Base-by-base conservation (phyloP, 495 filamentous ascomycete genomes). In the Ascobolus immersus region DNA sequence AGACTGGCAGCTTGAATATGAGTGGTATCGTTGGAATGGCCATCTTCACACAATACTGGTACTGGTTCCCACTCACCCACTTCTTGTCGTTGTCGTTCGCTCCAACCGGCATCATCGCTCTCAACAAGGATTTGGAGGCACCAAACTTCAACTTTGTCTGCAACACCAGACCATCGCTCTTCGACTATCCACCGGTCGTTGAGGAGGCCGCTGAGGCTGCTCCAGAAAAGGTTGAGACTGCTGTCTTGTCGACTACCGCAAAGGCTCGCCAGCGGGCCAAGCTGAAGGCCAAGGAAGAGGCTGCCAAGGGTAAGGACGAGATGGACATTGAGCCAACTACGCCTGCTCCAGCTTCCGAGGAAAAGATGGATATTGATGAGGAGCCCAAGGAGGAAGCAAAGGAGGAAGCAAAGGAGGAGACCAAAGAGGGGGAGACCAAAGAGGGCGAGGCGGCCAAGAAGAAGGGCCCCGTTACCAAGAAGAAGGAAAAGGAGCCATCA, bases 31-130 rank as follows among this genome's bases (percentile, higher is more conserved):
- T 99, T 14, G 89, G 89, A 39, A 91, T 91, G 68, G 81, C 80
- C 25, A 75, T 99, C 18, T 99, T 99, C 58, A 86, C 79, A 5
- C 89, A 99, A 52, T 99, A 99, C 58, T 99, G 89, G 89, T 99
- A 99, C 57, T 99, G 89, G 89, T 99, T 99, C 69, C 89, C 89
- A 30, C 69, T 93, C 43, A 91, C 86, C 17, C 89, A 94, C 54
- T 99, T 99, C 68, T 55, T 99, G 14, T 84, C 81, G 0, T 61
- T 94, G 39, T 79, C 75, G 48, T 93, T 94, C 50, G 73, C 75
- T 5, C 89, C 89, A 0, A 94, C 89, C 6, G 75, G 82, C 1
- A 77, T 99, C 45, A 91, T 93, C 37, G 84, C 73, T 30, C 69
- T 99, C 14, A 81, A 94, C 51, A 70, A 84, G 49, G 77, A 91